phyloP scores from a whole-genome alignment of 352 stramenopile genomes.

The Pythium biforme region DNA sequence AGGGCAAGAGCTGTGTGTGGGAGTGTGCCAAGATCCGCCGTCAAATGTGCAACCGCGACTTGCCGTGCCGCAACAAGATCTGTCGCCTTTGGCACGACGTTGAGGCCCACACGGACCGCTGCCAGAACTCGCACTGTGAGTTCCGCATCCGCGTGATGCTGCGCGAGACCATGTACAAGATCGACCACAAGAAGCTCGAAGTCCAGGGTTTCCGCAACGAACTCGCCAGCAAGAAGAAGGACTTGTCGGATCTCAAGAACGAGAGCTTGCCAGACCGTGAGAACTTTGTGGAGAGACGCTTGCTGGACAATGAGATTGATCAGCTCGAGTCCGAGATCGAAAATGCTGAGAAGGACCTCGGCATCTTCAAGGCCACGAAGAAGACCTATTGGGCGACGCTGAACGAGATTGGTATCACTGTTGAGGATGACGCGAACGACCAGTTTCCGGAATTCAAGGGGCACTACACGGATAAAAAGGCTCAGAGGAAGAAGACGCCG shows the following conservation, averaged over 20 bases:
- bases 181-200: slow-evolving; percentile 62
- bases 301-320: slow-evolving; percentile 57
- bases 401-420: slow-evolving; percentile 66
- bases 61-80: slow-evolving; percentile 67
- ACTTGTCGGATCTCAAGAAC: slow-evolving; percentile 33
- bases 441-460: slow-evolving; percentile 47
- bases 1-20: slow-evolving; percentile 42
- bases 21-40: slow-evolving; percentile 63
- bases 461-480: slow-evolving; percentile 53
- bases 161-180: slow-evolving; percentile 74
- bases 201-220: slow-evolving; percentile 34
- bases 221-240: slow-evolving; percentile 38
- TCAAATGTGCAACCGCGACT: slow-evolving; percentile 63
- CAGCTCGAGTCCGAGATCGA: slow-evolving; percentile 67
- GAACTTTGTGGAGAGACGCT: slow-evolving; percentile 34
- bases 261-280: slow-evolving; percentile 38
- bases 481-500: slow-evolving; percentile 13
- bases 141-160: slow-evolving; percentile 71
- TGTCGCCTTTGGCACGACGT: slow-evolving; percentile 76
- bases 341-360: slow-evolving; percentile 42
- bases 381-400: slow-evolving; percentile 62
- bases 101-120: slow-evolving; percentile 64
- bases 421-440: slow-evolving; percentile 55
- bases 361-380: slow-evolving; percentile 40
- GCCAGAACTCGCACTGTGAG: slow-evolving; percentile 62